Percentiles rank a stretch among this genome's conserved stretches.
Evolutionary conservation across 805 yeast genomes (phyloP).

Genomic region (Debaryomyces castellii): DNA sequence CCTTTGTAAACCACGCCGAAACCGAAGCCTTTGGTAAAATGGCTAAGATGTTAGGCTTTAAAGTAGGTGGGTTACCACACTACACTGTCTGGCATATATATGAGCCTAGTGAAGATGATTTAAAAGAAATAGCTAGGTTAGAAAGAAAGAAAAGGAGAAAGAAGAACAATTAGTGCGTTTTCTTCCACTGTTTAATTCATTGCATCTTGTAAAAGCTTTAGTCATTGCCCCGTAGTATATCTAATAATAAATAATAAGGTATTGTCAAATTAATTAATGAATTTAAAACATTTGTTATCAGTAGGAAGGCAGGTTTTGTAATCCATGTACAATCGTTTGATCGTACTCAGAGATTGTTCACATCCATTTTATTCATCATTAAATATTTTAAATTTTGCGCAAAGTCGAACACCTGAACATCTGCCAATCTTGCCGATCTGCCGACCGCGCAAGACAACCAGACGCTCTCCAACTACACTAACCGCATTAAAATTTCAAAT

Average conservation of each 20-base stretch:
- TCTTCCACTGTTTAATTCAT: background rate
- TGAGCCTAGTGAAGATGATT: conserved; percentile 85
- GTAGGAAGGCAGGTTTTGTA: conserved; percentile 53
- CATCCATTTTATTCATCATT: conserved; percentile 48
- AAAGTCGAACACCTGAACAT: conserved; percentile 18
- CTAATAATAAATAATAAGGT: background rate
- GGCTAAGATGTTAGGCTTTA: conserved; percentile 75
- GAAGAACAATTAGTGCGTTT: conserved; percentile 6
- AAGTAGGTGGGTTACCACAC: conserved; percentile 86
- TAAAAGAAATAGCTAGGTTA: conserved; percentile 63
- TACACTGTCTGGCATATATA: conserved; percentile 89
- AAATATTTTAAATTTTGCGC: conserved; percentile 14
- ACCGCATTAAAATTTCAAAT: background rate
- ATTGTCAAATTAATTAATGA: conserved; percentile 4
- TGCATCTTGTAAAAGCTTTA: conserved; percentile 2
- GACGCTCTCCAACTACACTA: conserved; percentile 14
- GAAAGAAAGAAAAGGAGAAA: conserved; percentile 64
- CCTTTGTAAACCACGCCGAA: conserved; percentile 82
- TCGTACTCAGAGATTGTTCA: conserved; percentile 50
- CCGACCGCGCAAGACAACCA: conserved; percentile 3
- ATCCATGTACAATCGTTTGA: conserved; percentile 42
- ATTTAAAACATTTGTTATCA: conserved; percentile 29
- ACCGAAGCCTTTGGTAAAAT: conserved; percentile 86
- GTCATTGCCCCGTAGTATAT: background rate
- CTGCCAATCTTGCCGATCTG: background rate